These are phyloP conservation scores for Polygonum maritimum DNA, from an alignment of 148 eudicot species.

Conservation along the genomic window DNA sequence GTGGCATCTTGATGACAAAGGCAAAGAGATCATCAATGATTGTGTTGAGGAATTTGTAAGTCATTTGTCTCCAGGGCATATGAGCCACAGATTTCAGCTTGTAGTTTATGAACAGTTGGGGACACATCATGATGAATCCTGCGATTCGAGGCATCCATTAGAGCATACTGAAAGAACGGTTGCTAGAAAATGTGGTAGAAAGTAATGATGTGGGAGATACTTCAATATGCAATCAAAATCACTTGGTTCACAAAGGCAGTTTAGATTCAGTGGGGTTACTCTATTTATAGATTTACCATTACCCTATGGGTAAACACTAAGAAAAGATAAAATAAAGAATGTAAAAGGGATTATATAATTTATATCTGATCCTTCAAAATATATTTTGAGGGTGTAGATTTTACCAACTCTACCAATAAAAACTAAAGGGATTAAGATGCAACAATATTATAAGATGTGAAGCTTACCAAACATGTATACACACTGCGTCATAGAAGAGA, in stretches of 20 bases:
- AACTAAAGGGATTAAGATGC: not conserved
- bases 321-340: no score
- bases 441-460: not conserved
- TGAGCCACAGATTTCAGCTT: conserved; percentile 96
- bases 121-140: conserved; percentile 99
- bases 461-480: conserved; percentile 96
- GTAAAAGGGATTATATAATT: no score
- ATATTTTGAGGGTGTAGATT: no score
- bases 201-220: not conserved
- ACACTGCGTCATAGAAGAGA: conserved; percentile 90
- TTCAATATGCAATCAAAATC: not conserved
- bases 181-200: not conserved
- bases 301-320: no score
- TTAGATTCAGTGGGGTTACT: no score
- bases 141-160: conserved; percentile 9
- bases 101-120: conserved; percentile 93
- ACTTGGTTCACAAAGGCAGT: not conserved
- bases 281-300: no score
- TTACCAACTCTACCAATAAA: no score
- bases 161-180: not conserved
- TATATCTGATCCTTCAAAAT: no score
- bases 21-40: conserved; percentile 98
- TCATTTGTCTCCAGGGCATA: conserved; percentile 99
- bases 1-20: conserved; percentile 94
- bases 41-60: conserved; percentile 96